Evolutionary conservation across 805 yeast genomes (phyloP).

Genomic region (Cyberlindnera sargentensis): DNA sequence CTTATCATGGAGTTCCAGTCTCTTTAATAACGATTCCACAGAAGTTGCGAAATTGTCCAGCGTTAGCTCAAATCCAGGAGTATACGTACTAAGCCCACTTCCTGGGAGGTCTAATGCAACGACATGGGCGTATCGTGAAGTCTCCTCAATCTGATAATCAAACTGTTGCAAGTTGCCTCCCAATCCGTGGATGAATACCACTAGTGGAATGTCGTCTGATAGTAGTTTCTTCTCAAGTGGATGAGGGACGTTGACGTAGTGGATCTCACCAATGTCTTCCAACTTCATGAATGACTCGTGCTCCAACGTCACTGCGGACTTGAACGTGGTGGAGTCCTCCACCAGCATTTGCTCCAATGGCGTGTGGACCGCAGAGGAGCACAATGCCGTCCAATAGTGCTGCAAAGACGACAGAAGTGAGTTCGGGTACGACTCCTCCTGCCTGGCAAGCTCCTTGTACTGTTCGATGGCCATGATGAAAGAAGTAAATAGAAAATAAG

Average conservation of each 20-base stretch:
- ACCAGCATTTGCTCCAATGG: constrained; percentile 13
- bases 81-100: constrained; percentile 43
- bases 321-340: constrained; percentile 15
- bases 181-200: constrained; percentile 75
- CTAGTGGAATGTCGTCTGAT: constrained; percentile 36
- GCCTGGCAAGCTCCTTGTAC: constrained; percentile 13
- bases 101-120: constrained; percentile 83
- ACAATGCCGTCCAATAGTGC: not conserved
- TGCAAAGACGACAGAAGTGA: not conserved
- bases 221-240: constrained; percentile 4
- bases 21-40: constrained; percentile 7
- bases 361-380: constrained; percentile 4
- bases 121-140: constrained; percentile 51
- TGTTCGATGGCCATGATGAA: constrained; percentile 12
- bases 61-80: constrained; percentile 7
- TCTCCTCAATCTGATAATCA: constrained; percentile 54
- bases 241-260: constrained; percentile 11
- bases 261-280: constrained; percentile 11
- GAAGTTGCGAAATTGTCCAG: constrained; percentile 13
- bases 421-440: constrained; percentile 9
- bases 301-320: constrained; percentile 6
- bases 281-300: constrained; percentile 6
- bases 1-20: constrained; percentile 3
- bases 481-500: not conserved
- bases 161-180: constrained; percentile 90